Percentiles rank a stretch among this genome's conserved stretches.
These are phyloP conservation scores for Yarrowia sp. DNA, from an alignment of 805 yeast genomes.

Conservation along the genomic window DNA sequence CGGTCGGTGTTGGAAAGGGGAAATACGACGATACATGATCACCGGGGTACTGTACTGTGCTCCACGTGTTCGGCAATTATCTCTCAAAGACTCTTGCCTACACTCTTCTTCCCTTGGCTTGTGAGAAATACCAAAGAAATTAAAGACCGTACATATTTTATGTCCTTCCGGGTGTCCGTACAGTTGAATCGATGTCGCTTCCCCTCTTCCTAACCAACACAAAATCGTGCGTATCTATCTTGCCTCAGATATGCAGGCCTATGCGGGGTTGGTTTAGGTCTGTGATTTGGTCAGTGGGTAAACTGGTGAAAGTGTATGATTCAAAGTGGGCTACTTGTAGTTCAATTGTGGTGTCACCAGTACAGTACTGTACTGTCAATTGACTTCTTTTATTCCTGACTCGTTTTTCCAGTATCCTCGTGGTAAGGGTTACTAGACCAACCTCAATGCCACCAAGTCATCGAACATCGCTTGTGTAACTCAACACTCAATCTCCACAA, in stretches of 20 bases:
- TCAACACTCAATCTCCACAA: not conserved
- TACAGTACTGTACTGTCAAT: no score
- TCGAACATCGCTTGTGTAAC: not conserved
- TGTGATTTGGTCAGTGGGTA: not conserved
- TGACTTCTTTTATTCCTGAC: no score
- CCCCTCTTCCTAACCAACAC: not conserved
- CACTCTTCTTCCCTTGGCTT: not conserved
- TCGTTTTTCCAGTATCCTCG: no score
- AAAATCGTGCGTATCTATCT: not conserved
- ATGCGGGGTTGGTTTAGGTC: not conserved
- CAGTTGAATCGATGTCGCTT: not conserved
- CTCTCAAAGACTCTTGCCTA: not conserved
- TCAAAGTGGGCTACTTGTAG: no score
- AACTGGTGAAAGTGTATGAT: no score
- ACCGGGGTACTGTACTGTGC: no score
- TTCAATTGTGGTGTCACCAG: no score
- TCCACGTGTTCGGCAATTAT: no score
- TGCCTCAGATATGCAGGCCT: not conserved
- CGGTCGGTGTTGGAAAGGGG: not conserved
- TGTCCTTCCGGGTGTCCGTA: conserved; percentile 12
- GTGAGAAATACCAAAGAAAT: not conserved
- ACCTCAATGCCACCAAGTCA: no score
- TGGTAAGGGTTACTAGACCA: no score
- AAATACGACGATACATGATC: no score
- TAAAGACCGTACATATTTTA: not conserved